A percentile compares a stretch with the other conserved stretches of the same genome.
Evolutionary conservation across 768 basidiomycete genomes (phyloP).

Genomic region (Panus rudis): DNA sequence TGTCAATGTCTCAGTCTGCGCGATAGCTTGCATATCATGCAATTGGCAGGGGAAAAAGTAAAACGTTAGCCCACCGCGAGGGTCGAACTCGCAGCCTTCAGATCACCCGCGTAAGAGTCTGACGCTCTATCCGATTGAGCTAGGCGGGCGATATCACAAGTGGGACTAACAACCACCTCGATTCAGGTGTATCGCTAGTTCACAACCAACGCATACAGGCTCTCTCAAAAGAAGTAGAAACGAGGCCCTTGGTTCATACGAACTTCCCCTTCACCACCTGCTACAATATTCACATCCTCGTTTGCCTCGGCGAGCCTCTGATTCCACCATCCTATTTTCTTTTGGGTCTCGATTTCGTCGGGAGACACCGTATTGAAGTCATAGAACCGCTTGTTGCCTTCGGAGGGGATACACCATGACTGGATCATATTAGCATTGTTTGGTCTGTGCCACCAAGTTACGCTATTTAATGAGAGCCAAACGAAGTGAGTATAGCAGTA

Average conservation of each 20-base stretch:
- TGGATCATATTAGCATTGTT: constrained; percentile 13
- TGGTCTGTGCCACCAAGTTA: constrained; percentile 11
- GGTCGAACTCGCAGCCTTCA: constrained; percentile 62
- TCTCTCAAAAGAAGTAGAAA: too few relatives aligned
- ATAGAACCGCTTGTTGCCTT: constrained; percentile 10
- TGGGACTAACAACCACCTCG: too few relatives aligned
- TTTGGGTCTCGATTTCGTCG: constrained; percentile 9
- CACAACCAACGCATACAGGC: too few relatives aligned
- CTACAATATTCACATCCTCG: constrained; percentile 11
- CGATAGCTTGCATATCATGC: too few relatives aligned
- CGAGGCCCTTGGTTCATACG: too few relatives aligned
- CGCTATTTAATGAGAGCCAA: constrained; percentile 1
- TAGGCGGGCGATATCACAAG: constrained; percentile 53
- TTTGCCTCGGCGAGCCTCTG: constrained; percentile 13
- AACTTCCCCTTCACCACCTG: constrained; percentile 1
- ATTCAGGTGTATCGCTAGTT: too few relatives aligned
- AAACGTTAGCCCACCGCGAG: constrained; percentile 59
- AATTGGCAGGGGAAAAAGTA: too few relatives aligned
- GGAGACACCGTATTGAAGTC: constrained; percentile 10
- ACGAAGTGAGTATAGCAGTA: neutral
- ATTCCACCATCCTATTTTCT: constrained; percentile 18
- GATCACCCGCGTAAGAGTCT: constrained; percentile 54
- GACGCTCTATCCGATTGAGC: constrained; percentile 66
- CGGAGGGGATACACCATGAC: constrained; percentile 11
- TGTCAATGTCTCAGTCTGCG: too few relatives aligned